Percentiles rank a stretch among this genome's conserved stretches.
Conservation (phyloP, 306 rosid genomes). For the Acacia melanoxylon region DNA sequence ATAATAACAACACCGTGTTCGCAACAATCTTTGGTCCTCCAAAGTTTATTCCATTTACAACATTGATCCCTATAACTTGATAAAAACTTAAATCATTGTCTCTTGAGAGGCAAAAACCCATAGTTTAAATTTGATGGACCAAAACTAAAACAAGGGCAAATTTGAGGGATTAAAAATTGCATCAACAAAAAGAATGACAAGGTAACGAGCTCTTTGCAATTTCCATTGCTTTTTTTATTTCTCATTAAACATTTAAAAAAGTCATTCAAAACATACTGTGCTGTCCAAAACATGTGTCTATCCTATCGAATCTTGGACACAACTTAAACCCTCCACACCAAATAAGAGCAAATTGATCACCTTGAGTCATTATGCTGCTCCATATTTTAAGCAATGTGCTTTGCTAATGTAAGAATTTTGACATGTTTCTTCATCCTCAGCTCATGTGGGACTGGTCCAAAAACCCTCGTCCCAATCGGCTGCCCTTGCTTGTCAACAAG, state of each 20-base stretch:
- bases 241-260: background rate
- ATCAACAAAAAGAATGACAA: background rate
- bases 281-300: background rate
- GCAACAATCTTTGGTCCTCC: too few relatives aligned
- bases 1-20: too few relatives aligned
- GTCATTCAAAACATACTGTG: background rate
- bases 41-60: too few relatives aligned
- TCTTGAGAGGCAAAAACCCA: too few relatives aligned
- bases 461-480: slow-evolving; percentile 90
- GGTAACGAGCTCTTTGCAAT: background rate
- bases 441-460: slow-evolving; percentile 92
- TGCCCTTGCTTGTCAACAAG: slow-evolving; percentile 93
- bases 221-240: background rate
- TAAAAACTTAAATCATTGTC: too few relatives aligned
- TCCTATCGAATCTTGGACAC: background rate
- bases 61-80: too few relatives aligned
- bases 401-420: slow-evolving; percentile 84
- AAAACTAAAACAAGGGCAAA: too few relatives aligned
- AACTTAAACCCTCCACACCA: background rate
- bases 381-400: slow-evolving; percentile 64
- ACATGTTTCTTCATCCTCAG: slow-evolving; percentile 86
- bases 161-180: too few relatives aligned
- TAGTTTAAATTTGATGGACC: too few relatives aligned
- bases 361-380: background rate
- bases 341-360: background rate